A percentile compares a stretch with the other conserved stretches of the same genome.
These are phyloP conservation scores for Mucor irregularis DNA, from an alignment of 371 early-diverging fungal species.

Conservation along the genomic window DNA sequence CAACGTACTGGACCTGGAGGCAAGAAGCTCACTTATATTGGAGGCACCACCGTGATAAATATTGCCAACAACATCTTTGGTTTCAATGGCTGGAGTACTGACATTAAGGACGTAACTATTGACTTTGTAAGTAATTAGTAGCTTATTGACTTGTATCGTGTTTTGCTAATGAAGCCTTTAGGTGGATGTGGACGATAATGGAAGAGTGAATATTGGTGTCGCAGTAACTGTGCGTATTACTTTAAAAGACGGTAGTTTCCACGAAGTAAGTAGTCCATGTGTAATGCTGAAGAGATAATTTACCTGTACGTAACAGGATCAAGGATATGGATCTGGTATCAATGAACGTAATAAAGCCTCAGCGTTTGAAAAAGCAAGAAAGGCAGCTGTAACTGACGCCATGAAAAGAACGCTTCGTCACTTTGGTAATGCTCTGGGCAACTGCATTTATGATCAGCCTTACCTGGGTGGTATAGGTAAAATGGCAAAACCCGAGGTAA, in stretches of 20 bases:
- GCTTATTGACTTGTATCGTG: not conserved
- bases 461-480: conserved; percentile 63
- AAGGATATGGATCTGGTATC: conserved; percentile 63
- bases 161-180: not conserved
- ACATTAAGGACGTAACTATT: conserved; percentile 70
- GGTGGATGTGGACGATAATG: conserved; percentile 51
- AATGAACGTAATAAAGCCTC: conserved; percentile 78
- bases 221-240: conserved; percentile 88
- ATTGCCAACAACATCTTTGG: conserved; percentile 98
- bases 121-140: conserved; percentile 72
- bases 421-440: conserved; percentile 96
- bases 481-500: conserved; percentile 37
- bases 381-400: conserved; percentile 97
- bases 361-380: conserved; percentile 95
- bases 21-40: conserved; percentile 78
- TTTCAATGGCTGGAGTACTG: conserved; percentile 96
- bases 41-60: conserved; percentile 88
- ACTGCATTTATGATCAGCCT: conserved; percentile 94
- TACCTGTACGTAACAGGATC: conserved; percentile 39
- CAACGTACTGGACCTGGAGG: conserved; percentile 24
- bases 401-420: conserved; percentile 90
- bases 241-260: conserved; percentile 90
- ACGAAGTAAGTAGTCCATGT: conserved; percentile 68
- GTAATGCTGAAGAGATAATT: not conserved
- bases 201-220: conserved; percentile 72